Evolutionary conservation across 331 rosid species (phyloP), one percentile per base, ranked within the genome.

Genomic region (Quercus lobata): DNA sequence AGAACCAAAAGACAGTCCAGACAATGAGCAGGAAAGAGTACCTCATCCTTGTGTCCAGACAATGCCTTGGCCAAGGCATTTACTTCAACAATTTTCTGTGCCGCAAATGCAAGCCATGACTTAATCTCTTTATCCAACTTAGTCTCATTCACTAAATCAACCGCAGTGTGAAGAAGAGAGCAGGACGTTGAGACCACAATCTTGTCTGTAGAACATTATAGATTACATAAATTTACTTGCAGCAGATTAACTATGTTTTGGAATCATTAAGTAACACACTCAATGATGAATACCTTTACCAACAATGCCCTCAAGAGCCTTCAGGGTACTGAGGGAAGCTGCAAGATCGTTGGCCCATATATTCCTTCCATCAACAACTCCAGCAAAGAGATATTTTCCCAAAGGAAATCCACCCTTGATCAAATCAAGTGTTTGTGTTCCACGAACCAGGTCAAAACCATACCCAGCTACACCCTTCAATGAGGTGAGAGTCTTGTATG

Each of bases 101-200:
- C 91, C 27, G 97, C 97, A 83, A 93, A 93, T 71, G 97, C 97
- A 63, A 93, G 90, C 97, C 97, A 93, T 27, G 97, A 88, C 84
- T 91, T 93, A 56, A 93, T 88, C 82, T 93, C 97, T 70, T 84
- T 83, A 72, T 89, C 94, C 84, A 93, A 83, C 86, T 91, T 90
- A 55, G 88, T 88, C 86, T 93, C 97, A 18, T 93, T 91, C 83
- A 89, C 92, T 71, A 93, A 81, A 83, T 93, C 97, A 80, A 91
- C 97, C 21, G 97, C 94, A 77, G 97, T 93, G 88, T 93, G 97
- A 73, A 93, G 97, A 77, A 93, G 97, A 46, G 97, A 93, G 87
- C 93, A 91, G 80, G 97, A 91, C 14, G 97, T 91, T 76, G 97
- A 93, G 74, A 93, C 97, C 78, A 93, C 92, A 69, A 93, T 71